phyloP scores from a whole-genome alignment of 495 filamentous ascomycete species.

The Aspergillus cavernicola region DNA sequence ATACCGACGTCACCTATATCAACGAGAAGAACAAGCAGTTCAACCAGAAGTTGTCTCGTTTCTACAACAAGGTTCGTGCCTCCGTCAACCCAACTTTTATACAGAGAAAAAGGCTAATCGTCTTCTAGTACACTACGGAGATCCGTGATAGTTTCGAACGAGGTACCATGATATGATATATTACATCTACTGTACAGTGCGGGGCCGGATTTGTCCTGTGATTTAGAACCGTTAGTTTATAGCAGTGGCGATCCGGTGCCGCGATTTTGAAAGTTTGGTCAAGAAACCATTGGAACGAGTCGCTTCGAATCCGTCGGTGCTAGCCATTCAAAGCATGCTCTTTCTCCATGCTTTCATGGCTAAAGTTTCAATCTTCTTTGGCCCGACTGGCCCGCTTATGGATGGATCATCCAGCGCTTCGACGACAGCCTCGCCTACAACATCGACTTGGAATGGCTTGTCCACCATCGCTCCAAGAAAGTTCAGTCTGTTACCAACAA shows the following conservation, averaged over 20 bases:
- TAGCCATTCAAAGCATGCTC: conserved; percentile 61
- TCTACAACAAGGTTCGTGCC: conserved; percentile 82
- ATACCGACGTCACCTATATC: conserved; percentile 94
- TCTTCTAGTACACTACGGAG: conserved; percentile 77
- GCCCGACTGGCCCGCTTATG: conserved; percentile 66
- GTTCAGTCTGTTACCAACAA: conserved; percentile 68
- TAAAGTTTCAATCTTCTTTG: conserved; percentile 66
- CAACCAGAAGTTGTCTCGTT: conserved; percentile 91
- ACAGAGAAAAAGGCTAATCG: conserved; percentile 27
- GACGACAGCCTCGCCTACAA: conserved; percentile 79
- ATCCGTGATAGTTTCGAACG: conserved; percentile 98
- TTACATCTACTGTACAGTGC: conserved; percentile 8
- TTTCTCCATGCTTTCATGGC: conserved; percentile 76
- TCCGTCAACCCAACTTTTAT: background rate
- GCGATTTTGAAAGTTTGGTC: background rate
- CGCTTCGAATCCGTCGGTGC: background rate
- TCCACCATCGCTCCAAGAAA: conserved; percentile 74
- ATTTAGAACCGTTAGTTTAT: background rate
- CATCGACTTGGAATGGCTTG: conserved; percentile 82
- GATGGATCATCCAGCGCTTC: conserved; percentile 69
- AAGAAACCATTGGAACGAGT: no score
- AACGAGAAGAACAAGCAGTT: conserved; percentile 99
- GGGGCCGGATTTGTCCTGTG: background rate
- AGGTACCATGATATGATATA: conserved; percentile 62
- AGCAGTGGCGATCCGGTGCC: background rate